Percentiles rank a stretch among this genome's conserved stretches.
phyloP scores from a whole-genome alignment of 768 basidiomycete genomes.

The Rhodotorula sphaerocarpa region DNA sequence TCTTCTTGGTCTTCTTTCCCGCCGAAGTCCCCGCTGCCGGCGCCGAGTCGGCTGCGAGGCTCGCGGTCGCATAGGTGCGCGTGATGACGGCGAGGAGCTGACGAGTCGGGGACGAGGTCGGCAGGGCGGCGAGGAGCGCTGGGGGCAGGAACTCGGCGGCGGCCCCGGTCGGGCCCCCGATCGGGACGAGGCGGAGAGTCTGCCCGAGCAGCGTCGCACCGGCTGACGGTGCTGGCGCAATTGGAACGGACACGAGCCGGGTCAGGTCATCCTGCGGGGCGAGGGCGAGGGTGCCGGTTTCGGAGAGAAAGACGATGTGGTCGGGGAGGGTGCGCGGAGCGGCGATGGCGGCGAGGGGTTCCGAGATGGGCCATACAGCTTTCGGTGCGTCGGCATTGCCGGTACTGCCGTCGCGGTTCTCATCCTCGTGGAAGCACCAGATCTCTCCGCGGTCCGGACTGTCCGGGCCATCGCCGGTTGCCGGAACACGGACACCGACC shows the following conservation, averaged over 20 bases:
- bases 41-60: rapidly evolving
- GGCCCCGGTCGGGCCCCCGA: constrained; percentile 9
- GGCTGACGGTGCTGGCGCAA: not conserved
- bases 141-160: constrained; percentile 14
- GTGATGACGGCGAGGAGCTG: constrained; percentile 26
- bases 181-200: constrained; percentile 14
- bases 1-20: constrained; percentile 34
- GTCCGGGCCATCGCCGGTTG: constrained; percentile 7
- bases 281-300: constrained; percentile 29
- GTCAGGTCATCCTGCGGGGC: constrained; percentile 21
- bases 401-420: constrained; percentile 32
- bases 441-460: no score
- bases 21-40: constrained; percentile 5
- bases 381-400: constrained; percentile 30
- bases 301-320: constrained; percentile 29
- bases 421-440: constrained; percentile 34
- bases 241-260: constrained; percentile 22
- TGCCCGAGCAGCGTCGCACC: not conserved
- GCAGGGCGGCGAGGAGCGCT: constrained; percentile 14
- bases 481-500: constrained; percentile 17
- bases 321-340: constrained; percentile 29
- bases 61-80: constrained; percentile 3
- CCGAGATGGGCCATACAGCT: constrained; percentile 32
- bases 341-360: constrained; percentile 17
- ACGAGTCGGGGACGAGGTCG: constrained; percentile 11